Percentiles rank a stretch among this genome's conserved stretches.
Evolutionary conservation across 2,329 filamentous ascomycete genomes (phyloP).

Genomic region (Thielaviopsis populi): DNA sequence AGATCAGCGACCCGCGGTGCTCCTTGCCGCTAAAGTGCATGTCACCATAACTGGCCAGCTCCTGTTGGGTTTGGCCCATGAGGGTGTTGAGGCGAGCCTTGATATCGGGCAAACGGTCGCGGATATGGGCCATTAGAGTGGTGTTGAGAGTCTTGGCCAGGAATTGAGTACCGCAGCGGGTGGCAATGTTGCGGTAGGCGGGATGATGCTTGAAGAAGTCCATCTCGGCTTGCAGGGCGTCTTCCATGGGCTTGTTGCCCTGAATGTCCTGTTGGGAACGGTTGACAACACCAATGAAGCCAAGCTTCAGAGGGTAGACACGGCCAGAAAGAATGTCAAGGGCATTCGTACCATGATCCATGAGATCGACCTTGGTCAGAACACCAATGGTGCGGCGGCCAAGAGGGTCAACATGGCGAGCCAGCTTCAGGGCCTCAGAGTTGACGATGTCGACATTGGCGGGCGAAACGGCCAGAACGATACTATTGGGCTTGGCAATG

Average conservation of each 20-base stretch:
- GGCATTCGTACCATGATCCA: slow-evolving; percentile 97
- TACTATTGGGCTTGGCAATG: slow-evolving; percentile 97
- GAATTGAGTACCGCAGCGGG: slow-evolving; percentile 82
- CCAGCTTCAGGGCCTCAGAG: slow-evolving; percentile 91
- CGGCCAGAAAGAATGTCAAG: slow-evolving; percentile 94
- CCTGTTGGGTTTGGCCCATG: slow-evolving; percentile 99
- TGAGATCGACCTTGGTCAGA: slow-evolving; percentile 89
- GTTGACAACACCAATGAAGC: slow-evolving; percentile 96
- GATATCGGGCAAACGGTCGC: slow-evolving; percentile 90
- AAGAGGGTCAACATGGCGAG: slow-evolving; percentile 88
- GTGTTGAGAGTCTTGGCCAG: slow-evolving; percentile 88
- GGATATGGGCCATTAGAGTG: slow-evolving; percentile 91
- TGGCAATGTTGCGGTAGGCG: slow-evolving; percentile 91
- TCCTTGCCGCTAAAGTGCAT: slow-evolving; percentile 97
- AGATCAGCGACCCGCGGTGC: slow-evolving; percentile 82
- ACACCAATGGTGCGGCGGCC: slow-evolving; percentile 92
- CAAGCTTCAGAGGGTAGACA: slow-evolving; percentile 90
- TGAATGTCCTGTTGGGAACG: slow-evolving; percentile 97
- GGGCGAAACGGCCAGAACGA: slow-evolving; percentile 88
- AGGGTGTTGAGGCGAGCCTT: slow-evolving; percentile 94
- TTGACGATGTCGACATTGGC: slow-evolving; percentile 98
- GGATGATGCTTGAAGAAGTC: slow-evolving; percentile 97
- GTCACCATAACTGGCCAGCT: slow-evolving; percentile 93
- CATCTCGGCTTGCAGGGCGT: slow-evolving; percentile 74
- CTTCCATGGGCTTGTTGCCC: slow-evolving; percentile 82